These are phyloP conservation scores for Mucor sp. DNA, from an alignment of 371 early-diverging fungal genomes.

Conservation along the genomic window DNA sequence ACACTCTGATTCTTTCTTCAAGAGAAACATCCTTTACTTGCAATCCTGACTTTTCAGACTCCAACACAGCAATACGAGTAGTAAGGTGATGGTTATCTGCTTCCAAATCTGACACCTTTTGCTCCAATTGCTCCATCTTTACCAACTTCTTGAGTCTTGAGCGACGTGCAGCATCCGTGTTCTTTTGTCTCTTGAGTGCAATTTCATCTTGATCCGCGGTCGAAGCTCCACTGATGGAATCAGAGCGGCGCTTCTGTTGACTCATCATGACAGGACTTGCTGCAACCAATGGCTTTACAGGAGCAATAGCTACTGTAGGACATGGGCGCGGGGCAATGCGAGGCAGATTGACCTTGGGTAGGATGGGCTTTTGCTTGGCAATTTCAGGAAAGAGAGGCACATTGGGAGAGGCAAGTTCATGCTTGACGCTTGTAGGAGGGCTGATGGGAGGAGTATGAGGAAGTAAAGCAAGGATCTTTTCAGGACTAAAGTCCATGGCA, in stretches of 20 bases:
- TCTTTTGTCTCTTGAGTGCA: constrained; percentile 79
- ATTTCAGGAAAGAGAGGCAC: constrained; percentile 23
- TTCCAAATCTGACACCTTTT: constrained; percentile 76
- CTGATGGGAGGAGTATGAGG: constrained; percentile 14
- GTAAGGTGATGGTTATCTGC: constrained; percentile 69
- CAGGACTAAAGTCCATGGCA: not conserved
- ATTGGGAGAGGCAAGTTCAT: constrained; percentile 7
- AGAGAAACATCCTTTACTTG: constrained; percentile 67
- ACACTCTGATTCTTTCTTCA: constrained; percentile 62
- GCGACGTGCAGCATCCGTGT: constrained; percentile 94
- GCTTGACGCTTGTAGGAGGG: not conserved
- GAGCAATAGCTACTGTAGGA: not conserved
- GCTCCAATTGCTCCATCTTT: constrained; percentile 84
- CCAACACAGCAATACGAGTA: constrained; percentile 73
- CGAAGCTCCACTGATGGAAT: not conserved
- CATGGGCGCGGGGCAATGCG: constrained; percentile 5
- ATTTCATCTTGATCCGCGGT: constrained; percentile 59
- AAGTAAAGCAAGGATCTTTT: constrained; percentile 7
- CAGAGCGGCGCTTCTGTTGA: not conserved
- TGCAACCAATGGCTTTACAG: not conserved
- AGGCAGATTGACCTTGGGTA: constrained; percentile 8
- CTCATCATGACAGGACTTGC: not conserved
- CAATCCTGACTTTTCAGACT: constrained; percentile 67
- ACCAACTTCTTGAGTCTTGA: constrained; percentile 86
- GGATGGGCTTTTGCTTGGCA: not conserved